phyloP scores from a whole-genome alignment of 306 rosid species.

The Vigna hirtella region DNA sequence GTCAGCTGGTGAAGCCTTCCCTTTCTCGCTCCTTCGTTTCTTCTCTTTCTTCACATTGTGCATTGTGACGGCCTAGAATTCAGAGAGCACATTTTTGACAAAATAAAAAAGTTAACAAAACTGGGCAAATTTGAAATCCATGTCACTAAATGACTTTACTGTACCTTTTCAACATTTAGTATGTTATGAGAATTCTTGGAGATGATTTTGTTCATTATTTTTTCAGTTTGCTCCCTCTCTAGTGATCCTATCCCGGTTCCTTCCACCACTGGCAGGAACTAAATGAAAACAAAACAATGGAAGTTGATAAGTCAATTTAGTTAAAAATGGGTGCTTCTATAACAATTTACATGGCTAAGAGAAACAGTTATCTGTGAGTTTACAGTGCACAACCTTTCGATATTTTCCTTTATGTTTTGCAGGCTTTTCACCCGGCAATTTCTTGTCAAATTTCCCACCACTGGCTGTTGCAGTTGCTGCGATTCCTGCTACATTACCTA shows the following conservation, averaged over 20 bases:
- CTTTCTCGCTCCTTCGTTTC: conserved; percentile 52
- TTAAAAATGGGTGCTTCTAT: conserved; percentile 10
- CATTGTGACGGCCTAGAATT: conserved; percentile 73
- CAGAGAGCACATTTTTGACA: conserved; percentile 17
- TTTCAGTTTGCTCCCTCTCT: conserved; percentile 87
- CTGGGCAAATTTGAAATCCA: conserved; percentile 12
- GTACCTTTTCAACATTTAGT: conserved; percentile 81
- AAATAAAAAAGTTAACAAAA: background rate
- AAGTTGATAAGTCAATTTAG: conserved; percentile 33
- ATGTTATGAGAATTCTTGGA: conserved; percentile 87
- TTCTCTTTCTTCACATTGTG: conserved; percentile 84
- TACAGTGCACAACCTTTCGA: conserved; percentile 72
- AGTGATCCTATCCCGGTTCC: conserved; percentile 64
- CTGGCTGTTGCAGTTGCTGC: conserved; percentile 95
- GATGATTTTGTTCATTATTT: conserved; percentile 80
- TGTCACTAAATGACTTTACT: conserved; percentile 17
- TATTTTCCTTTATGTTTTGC: conserved; percentile 78
- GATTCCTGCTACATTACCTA: conserved; percentile 81
- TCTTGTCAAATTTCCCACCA: conserved; percentile 96
- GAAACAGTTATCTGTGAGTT: background rate
- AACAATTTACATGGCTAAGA: conserved; percentile 25
- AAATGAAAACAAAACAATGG: conserved; percentile 39
- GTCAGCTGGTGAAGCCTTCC: conserved; percentile 54
- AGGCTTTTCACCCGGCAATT: conserved; percentile 83
- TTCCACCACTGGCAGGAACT: conserved; percentile 93